phyloP scores from a whole-genome alignment of 2,329 filamentous ascomycete genomes.

The Claviceps sp. region DNA sequence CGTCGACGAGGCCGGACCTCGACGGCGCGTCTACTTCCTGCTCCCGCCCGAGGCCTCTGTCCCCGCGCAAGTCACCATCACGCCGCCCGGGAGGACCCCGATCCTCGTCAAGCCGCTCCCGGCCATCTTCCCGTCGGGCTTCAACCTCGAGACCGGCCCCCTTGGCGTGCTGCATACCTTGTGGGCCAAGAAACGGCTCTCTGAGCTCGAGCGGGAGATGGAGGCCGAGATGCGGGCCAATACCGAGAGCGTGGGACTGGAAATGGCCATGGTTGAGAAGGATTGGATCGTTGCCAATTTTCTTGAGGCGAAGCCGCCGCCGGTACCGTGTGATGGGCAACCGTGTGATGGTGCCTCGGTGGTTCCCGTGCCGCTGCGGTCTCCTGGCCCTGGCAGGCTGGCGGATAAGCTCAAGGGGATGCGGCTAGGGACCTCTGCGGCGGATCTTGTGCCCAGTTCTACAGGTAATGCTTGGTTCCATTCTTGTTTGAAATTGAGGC shows the following conservation, averaged over 20 bases:
- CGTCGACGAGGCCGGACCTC: slow-evolving; percentile 21
- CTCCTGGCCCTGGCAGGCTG: slow-evolving; percentile 37
- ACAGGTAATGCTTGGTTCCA: slow-evolving; percentile 20
- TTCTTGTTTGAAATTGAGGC: too few species aligned
- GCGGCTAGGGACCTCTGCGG: slow-evolving; percentile 60
- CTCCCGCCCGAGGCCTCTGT: slow-evolving; percentile 59
- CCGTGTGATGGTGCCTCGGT: background rate
- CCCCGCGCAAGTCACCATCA: slow-evolving; percentile 58
- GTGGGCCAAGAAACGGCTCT: slow-evolving; percentile 75
- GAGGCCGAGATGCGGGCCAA: slow-evolving; percentile 58
- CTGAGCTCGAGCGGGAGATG: slow-evolving; percentile 65
- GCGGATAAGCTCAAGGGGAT: slow-evolving; percentile 70
- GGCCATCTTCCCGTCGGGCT: slow-evolving; percentile 68
- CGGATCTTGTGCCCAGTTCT: slow-evolving; percentile 42
- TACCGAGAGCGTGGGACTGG: slow-evolving; percentile 66
- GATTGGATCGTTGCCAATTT: slow-evolving; percentile 80
- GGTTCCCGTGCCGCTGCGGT: background rate
- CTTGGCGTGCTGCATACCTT: slow-evolving; percentile 79
- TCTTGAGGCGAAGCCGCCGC: slow-evolving; percentile 7
- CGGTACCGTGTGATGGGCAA: slow-evolving; percentile 14
- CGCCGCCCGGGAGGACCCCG: slow-evolving; percentile 25
- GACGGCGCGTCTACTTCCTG: slow-evolving; percentile 64
- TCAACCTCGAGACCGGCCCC: slow-evolving; percentile 57
- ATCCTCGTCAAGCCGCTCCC: slow-evolving; percentile 65
- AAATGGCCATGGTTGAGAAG: slow-evolving; percentile 73